phyloP scores from a whole-genome alignment of 2,329 filamentous ascomycete species.

The Dichotomopilus funicola region DNA sequence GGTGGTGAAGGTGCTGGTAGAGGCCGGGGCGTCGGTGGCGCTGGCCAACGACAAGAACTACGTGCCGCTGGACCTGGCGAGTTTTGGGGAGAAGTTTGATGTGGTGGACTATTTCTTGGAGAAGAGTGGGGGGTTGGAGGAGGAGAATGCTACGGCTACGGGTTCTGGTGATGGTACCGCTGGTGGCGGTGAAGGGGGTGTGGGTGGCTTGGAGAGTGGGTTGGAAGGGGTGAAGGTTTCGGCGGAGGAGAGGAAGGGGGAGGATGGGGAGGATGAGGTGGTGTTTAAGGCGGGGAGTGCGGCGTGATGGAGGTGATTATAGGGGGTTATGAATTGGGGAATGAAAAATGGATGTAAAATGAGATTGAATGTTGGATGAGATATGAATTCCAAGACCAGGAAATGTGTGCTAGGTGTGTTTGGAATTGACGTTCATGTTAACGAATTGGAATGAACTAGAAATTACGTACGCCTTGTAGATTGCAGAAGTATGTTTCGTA shows the following conservation, averaged over 20 bases:
- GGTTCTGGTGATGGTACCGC: slow-evolving; percentile 36
- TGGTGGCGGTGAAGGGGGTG: slow-evolving; percentile 15
- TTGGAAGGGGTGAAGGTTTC: background rate
- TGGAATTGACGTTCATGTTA: too few relatives aligned
- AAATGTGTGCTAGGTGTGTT: too few relatives aligned
- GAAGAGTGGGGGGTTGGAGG: slow-evolving; percentile 43
- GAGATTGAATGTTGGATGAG: too few relatives aligned
- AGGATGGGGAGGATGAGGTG: background rate
- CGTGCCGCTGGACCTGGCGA: slow-evolving; percentile 68
- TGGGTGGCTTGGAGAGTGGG: slow-evolving; percentile 2
- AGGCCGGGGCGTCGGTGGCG: slow-evolving; percentile 68
- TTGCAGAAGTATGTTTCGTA: too few relatives aligned
- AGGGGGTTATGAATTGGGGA: too few relatives aligned
- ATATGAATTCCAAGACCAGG: too few relatives aligned
- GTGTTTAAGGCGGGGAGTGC: too few relatives aligned
- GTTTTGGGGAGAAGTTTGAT: slow-evolving; percentile 60
- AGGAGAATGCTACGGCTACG: slow-evolving; percentile 35
- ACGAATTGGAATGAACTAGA: too few relatives aligned
- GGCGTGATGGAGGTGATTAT: too few relatives aligned
- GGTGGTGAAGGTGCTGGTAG: slow-evolving; percentile 69
- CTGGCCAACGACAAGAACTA: slow-evolving; percentile 79
- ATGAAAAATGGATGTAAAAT: too few relatives aligned
- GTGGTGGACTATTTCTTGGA: slow-evolving; percentile 56
- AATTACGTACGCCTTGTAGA: too few relatives aligned
- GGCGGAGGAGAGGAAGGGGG: slow-evolving; percentile 1